Evolutionary conservation across 176 grass and related monocot species (phyloP), one percentile per base, ranked within the genome.

Genomic region (Triticum timopheevii): DNA sequence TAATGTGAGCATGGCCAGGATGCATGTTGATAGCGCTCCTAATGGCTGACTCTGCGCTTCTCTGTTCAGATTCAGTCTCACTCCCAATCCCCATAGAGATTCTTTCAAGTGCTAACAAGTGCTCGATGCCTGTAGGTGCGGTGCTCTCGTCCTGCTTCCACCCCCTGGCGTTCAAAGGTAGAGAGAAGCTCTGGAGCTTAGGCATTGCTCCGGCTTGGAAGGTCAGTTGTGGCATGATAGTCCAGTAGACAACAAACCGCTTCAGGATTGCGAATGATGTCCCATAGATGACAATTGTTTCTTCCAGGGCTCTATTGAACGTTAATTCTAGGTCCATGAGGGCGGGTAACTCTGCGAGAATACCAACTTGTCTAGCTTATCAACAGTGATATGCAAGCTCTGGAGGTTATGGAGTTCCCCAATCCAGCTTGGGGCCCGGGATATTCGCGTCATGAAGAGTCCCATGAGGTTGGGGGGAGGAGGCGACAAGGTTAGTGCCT

Each of bases 71-170:
- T 44, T 73, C 69, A 23, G 69, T 73, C 44, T 0, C 69, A 73
- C 69, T 23, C 36, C 5, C 69, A 15, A 73, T 73, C 36, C 11
- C 38, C 23, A 73, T 38, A 44, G 22, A 73, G 69, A 73, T 44
- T 73, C 69, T 56, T 20, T 56, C 70, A 73, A 73, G 70, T 47
- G 70, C 70, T 45, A 73, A 15, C 39, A 73, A 47, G n/a, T 73
- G 70, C 70, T 73, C n/a, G 39, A 73, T 73, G 15, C 70, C 70
- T 73, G n/a, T 73, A 73, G 70, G 70, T 47, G 70, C 4, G 39
- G 70, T 6, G 6, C 4, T 56, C 2, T 8, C 17, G 17, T 73
- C 39, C 70, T 27, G 6, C 39, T 73, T 45, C 47, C 47, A 50
- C 13, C 47, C 13, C 13, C 47, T 73, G 69, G 69, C 38, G 1